Evolutionary conservation across 1,284 basidiomycete genomes (phyloP).

Genomic region (Marasmius sp.): DNA sequence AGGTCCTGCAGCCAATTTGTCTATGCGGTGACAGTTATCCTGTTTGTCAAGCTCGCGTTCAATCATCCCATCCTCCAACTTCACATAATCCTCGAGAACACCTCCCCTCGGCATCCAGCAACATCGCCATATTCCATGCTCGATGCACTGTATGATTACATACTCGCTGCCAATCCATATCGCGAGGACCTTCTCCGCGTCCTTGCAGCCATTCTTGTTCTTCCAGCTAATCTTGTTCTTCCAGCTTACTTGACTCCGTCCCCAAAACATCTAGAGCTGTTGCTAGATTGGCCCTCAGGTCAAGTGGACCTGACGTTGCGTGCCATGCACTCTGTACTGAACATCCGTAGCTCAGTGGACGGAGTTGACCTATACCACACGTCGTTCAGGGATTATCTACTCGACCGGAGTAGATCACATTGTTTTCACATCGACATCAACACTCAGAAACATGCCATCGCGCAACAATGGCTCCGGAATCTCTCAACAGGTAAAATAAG

Average conservation of each 20-base stretch:
- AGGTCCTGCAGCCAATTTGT: conserved; percentile 12
- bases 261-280: not conserved
- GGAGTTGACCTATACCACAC: not conserved
- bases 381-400: not conserved
- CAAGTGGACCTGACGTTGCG: not conserved
- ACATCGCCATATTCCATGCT: conserved; percentile 4
- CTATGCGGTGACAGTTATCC: conserved; percentile 11
- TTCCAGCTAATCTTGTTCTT: not conserved
- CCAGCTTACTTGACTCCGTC: not conserved
- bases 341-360: not conserved
- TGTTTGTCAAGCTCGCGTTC: conserved; percentile 4
- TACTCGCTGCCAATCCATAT: not conserved
- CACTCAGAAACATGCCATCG: too few relatives aligned
- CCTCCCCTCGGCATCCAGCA: not conserved
- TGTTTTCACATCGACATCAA: not conserved
- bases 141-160: conserved; percentile 9
- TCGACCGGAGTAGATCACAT: not conserved
- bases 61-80: conserved; percentile 4
- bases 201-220: not conserved
- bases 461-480: too few relatives aligned
- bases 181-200: not conserved
- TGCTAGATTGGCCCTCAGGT: not conserved
- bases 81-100: not conserved
- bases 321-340: not conserved
- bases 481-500: too few relatives aligned